Conservation (phyloP, 495 filamentous ascomycete genomes). For the Penicillium samsonianum region DNA sequence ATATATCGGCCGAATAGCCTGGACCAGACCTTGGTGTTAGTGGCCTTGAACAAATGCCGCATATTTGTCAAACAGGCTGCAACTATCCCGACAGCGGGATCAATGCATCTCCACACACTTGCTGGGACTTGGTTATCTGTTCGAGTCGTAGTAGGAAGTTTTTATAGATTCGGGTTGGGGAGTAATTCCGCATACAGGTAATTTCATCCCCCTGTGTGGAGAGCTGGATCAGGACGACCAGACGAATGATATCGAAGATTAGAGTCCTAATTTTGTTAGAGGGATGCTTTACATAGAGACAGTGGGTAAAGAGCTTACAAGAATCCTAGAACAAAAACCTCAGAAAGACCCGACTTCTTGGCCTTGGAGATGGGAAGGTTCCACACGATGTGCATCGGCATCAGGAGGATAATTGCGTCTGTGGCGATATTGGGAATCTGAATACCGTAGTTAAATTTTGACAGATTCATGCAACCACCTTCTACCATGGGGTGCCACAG, state of each 20-base stretch:
- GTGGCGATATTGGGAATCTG: constrained; percentile 46
- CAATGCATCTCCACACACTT: constrained; percentile 42
- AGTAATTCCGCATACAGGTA: constrained; percentile 22
- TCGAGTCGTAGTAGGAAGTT: not conserved
- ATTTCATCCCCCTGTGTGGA: constrained; percentile 27
- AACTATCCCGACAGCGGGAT: constrained; percentile 37
- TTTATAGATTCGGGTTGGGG: not conserved
- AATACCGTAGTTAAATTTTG: constrained; percentile 37
- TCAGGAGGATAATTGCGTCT: constrained; percentile 45
- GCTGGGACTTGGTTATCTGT: constrained; percentile 35
- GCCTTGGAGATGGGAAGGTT: constrained; percentile 40
- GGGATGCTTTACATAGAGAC: not conserved
- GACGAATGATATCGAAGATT: constrained; percentile 33
- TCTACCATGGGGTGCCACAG: constrained; percentile 30
- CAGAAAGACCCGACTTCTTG: constrained; percentile 39
- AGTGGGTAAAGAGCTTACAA: constrained; percentile 27
- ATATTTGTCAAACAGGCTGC: constrained; percentile 39
- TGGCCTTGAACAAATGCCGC: constrained; percentile 34
- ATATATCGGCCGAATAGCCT: not conserved
- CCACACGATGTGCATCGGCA: constrained; percentile 54
- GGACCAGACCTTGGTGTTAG: constrained; percentile 25
- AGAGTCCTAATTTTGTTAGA: constrained; percentile 23
- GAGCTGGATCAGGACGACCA: constrained; percentile 28
- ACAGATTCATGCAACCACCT: constrained; percentile 36
- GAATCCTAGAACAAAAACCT: constrained; percentile 44